Percentiles rank a stretch among this genome's conserved stretches.
Conservation (phyloP, 495 filamentous ascomycete species). For the Platismatia glauca region DNA sequence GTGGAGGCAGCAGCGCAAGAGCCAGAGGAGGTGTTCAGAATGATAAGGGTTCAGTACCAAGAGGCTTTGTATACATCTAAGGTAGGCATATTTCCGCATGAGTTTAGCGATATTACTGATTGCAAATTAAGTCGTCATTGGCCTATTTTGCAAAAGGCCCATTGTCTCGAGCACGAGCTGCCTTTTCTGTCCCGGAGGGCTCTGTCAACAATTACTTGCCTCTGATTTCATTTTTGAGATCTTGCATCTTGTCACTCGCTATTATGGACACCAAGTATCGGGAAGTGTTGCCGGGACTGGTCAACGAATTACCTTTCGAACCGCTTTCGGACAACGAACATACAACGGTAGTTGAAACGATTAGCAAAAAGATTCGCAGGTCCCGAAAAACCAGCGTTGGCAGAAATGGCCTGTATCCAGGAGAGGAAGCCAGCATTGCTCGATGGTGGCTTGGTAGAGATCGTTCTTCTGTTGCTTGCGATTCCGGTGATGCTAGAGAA, state of each 20-base stretch:
- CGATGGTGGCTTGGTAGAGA: conserved; percentile 66
- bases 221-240: conserved; percentile 59
- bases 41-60: conserved; percentile 67
- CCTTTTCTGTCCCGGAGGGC: conserved; percentile 48
- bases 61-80: conserved; percentile 87
- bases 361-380: conserved; percentile 48
- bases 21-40: conserved; percentile 56
- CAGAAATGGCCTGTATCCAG: conserved; percentile 67
- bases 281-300: conserved; percentile 58
- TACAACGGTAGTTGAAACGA: conserved; percentile 18
- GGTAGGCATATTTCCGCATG: conserved; percentile 34
- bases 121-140: conserved; percentile 56
- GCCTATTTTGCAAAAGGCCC: conserved; percentile 98
- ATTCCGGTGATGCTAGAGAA: conserved; percentile 36
- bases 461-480: conserved; percentile 28
- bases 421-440: conserved; percentile 64
- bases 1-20: conserved; percentile 36
- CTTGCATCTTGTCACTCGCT: conserved; percentile 59
- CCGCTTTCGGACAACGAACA: conserved; percentile 52
- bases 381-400: conserved; percentile 61
- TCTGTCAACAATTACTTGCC: conserved; percentile 29
- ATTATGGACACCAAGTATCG: conserved; percentile 84
- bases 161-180: conserved; percentile 73
- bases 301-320: conserved; percentile 52
- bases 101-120: background rate